Conservation (phyloP, 2,329 filamentous ascomycete species). For the Alternaria sp. region DNA sequence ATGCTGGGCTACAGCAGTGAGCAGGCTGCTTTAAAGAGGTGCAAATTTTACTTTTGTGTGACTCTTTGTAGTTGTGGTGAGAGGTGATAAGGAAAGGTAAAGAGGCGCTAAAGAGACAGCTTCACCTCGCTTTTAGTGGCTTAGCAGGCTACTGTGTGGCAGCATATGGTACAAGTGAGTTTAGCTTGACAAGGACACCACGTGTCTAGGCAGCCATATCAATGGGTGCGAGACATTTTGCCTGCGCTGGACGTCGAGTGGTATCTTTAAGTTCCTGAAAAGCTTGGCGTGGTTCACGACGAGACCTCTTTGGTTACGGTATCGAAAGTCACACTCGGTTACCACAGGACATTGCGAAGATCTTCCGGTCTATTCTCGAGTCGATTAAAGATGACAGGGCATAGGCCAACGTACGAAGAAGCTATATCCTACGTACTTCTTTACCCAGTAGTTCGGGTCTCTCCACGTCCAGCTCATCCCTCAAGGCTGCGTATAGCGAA, state of each 20-base stretch:
- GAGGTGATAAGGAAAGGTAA: conserved; percentile 7
- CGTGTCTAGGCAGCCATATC: neutral
- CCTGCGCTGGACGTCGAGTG: neutral
- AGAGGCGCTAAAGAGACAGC: neutral
- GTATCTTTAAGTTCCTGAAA: neutral
- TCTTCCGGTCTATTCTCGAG: neutral
- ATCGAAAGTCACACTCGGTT: neutral
- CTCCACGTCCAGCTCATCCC: conserved; percentile 94
- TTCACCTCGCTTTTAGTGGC: conserved; percentile 1
- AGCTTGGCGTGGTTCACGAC: neutral
- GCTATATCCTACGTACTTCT: conserved; percentile 82
- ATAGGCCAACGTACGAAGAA: neutral
- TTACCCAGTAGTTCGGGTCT: conserved; percentile 88
- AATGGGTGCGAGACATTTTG: neutral
- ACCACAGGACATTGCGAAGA: neutral
- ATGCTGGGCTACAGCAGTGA: neutral
- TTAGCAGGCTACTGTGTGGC: neutral
- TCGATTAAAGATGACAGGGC: neutral
- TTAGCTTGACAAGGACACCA: neutral
- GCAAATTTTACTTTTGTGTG: neutral
- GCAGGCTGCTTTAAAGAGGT: neutral
- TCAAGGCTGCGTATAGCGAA: conserved; percentile 82
- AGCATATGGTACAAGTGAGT: neutral
- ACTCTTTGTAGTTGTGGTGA: conserved; percentile 4
- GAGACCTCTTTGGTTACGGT: neutral